These are phyloP conservation scores for Sclerotinia glacialis DNA, from an alignment of 2,329 filamentous ascomycete species.

Conservation along the genomic window DNA sequence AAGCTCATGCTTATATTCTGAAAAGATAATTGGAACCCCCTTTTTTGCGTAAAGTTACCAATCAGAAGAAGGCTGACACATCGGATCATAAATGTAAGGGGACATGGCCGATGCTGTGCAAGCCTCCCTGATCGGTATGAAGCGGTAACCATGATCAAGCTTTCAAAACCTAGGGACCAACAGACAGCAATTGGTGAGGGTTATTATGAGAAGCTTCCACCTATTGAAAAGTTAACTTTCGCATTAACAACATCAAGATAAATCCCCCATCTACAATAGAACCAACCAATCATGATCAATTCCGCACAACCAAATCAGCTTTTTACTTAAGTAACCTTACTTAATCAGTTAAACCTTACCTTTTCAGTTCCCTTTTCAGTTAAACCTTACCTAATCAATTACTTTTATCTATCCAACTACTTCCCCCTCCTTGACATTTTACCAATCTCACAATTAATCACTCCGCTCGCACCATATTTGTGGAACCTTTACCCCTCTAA, in stretches of 20 bases:
- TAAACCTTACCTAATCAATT: too few relatives aligned
- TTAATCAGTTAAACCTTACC: too few relatives aligned
- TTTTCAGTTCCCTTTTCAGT: too few relatives aligned
- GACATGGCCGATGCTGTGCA: conserved; percentile 14
- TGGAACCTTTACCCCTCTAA: neutral
- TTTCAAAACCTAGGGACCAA: conserved; percentile 1
- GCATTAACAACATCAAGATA: too few relatives aligned
- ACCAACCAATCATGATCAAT: too few relatives aligned
- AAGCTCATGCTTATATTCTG: neutral
- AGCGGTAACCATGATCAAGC: neutral
- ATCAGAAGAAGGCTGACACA: neutral
- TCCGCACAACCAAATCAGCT: too few relatives aligned
- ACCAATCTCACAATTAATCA: conserved; percentile 1
- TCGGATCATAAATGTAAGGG: conserved; percentile 2
- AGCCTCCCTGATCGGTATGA: conserved; percentile 14
- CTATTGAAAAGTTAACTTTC: too few relatives aligned
- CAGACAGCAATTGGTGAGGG: conserved; percentile 22
- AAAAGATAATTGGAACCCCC: neutral
- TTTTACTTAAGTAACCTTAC: too few relatives aligned
- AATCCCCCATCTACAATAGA: too few relatives aligned
- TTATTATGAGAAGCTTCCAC: too few relatives aligned
- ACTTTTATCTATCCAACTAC: too few relatives aligned
- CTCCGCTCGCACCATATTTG: conserved; percentile 2
- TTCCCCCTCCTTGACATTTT: too few relatives aligned
- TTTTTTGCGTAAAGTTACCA: conserved; percentile 18